Conservation (phyloP, 192 early-diverging fungal species). For the Linderina pennispora region DNA sequence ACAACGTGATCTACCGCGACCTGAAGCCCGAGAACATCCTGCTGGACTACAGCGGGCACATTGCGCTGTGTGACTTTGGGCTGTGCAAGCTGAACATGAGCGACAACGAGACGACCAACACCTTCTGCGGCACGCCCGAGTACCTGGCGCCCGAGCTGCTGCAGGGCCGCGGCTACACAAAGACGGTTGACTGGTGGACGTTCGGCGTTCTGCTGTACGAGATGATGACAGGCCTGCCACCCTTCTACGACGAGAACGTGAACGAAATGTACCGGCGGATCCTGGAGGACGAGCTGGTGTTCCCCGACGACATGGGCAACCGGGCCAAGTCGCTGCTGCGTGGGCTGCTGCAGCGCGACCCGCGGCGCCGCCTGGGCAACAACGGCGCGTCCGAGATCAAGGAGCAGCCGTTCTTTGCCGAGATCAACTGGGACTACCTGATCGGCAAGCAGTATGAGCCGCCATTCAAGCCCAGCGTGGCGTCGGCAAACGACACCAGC, state of each 20-base stretch:
- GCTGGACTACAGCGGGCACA: slow-evolving; percentile 90
- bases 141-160: slow-evolving; percentile 93
- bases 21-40: slow-evolving; percentile 96
- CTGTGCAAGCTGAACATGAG: slow-evolving; percentile 93
- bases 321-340: slow-evolving; percentile 60
- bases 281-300: slow-evolving; percentile 81
- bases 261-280: slow-evolving; percentile 96
- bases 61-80: slow-evolving; percentile 91
- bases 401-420: slow-evolving; percentile 87
- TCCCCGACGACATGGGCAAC: slow-evolving; percentile 66
- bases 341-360: slow-evolving; percentile 74
- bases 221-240: slow-evolving; percentile 84
- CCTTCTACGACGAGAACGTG: slow-evolving; percentile 92
- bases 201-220: slow-evolving; percentile 88
- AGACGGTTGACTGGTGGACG: slow-evolving; percentile 98
- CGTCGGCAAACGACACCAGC: slow-evolving; percentile 84
- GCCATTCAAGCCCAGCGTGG: slow-evolving; percentile 88
- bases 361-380: slow-evolving; percentile 75
- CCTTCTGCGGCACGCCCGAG: slow-evolving; percentile 98
- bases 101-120: slow-evolving; percentile 87
- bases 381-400: slow-evolving; percentile 89
- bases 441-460: slow-evolving; percentile 87
- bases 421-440: slow-evolving; percentile 86
- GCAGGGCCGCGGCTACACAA: slow-evolving; percentile 78
- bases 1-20: slow-evolving; percentile 88